phyloP scores from a whole-genome alignment of 805 yeast genomes.

The Starmerella riodocensis region DNA sequence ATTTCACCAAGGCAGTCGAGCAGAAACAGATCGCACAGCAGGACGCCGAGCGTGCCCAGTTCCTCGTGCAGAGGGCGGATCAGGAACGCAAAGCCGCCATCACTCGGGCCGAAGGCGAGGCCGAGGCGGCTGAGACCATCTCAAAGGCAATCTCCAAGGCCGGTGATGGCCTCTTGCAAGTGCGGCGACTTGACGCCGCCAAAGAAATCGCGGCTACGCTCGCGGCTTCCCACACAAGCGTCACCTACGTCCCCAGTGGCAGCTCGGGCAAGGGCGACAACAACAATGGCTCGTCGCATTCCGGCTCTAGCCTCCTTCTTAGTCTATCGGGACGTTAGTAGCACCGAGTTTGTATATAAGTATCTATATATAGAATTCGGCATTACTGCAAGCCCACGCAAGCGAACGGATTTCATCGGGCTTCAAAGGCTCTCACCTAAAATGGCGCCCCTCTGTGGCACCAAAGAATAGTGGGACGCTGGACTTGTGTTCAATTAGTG shows the following conservation, averaged over 20 bases:
- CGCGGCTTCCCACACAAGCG: constrained; percentile 60
- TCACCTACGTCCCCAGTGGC: constrained; percentile 69
- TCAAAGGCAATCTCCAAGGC: constrained; percentile 85
- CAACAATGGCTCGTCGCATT: constrained; percentile 9
- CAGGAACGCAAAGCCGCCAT: constrained; percentile 92
- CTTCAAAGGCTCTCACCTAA: no score
- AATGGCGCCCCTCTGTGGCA: no score
- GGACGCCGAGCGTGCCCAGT: constrained; percentile 95
- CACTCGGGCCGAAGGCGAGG: constrained; percentile 98
- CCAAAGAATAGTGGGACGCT: no score
- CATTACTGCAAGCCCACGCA: no score
- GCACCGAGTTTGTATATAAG: neutral
- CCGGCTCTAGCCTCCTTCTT: constrained; percentile 24
- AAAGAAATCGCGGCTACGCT: constrained; percentile 87
- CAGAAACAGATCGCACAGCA: constrained; percentile 98
- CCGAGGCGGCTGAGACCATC: constrained; percentile 92
- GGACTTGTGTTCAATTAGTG: no score
- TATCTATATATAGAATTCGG: neutral
- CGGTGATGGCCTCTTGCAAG: constrained; percentile 88
- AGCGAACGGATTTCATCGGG: no score
- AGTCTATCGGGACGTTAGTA: constrained; percentile 25
- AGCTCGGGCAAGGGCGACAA: constrained; percentile 24
- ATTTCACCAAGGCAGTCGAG: constrained; percentile 96
- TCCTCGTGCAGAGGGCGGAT: constrained; percentile 86
- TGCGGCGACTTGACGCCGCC: constrained; percentile 91